Percentiles rank a stretch among this genome's conserved stretches.
phyloP scores from a whole-genome alignment of 192 early-diverging fungal species.

The Podila minutissima region DNA sequence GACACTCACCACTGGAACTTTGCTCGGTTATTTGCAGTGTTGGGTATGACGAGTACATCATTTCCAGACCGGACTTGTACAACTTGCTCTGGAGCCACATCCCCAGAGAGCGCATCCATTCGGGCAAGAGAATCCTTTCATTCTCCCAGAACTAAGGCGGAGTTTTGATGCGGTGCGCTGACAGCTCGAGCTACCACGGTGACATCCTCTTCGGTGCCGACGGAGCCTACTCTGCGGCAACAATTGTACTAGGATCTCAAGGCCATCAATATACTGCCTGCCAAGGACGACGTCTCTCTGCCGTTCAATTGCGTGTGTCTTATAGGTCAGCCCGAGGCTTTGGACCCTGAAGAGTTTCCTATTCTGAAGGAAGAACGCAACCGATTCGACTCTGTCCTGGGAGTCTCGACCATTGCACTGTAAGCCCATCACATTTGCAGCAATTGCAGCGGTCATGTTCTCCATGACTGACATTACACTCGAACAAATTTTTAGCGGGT shows the following conservation, averaged over 20 bases:
- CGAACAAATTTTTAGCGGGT: too few species aligned
- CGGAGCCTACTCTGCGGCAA: slow-evolving; percentile 19
- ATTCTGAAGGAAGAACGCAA: neutral
- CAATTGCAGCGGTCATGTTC: too few species aligned
- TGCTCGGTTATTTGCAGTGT: too few species aligned
- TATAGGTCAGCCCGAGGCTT: neutral
- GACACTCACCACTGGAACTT: too few species aligned
- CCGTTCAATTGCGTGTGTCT: neutral
- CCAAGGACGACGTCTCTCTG: neutral
- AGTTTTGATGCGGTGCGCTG: slow-evolving; percentile 18
- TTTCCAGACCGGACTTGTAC: neutral
- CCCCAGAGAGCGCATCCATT: neutral
- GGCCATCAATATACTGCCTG: neutral
- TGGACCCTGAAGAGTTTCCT: neutral
- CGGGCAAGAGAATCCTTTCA: slow-evolving; percentile 2
- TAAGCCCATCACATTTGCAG: too few species aligned
- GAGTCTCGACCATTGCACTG: too few species aligned
- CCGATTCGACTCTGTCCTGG: too few species aligned
- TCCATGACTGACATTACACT: too few species aligned
- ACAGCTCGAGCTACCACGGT: slow-evolving; percentile 21
- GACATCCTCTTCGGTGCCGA: slow-evolving; percentile 49
- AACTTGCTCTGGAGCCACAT: neutral
- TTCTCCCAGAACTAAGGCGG: neutral
- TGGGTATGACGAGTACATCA: neutral
- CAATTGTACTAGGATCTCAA: slow-evolving; percentile 5